A percentile compares a stretch with the other conserved stretches of the same genome.
These are phyloP conservation scores for Fusarium robinianum DNA, from an alignment of 2,329 filamentous ascomycete genomes.

Conservation along the genomic window DNA sequence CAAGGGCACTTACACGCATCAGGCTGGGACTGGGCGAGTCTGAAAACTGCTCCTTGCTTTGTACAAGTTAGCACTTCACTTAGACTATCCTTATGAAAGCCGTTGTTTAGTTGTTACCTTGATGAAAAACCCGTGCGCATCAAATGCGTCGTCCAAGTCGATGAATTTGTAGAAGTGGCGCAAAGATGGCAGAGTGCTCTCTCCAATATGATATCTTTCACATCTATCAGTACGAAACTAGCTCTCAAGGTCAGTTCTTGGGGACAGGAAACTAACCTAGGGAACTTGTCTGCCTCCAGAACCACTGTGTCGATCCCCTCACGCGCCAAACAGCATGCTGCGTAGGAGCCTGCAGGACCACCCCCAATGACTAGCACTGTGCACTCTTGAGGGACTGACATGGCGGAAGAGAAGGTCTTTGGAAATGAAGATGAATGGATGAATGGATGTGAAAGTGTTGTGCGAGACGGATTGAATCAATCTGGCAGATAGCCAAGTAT, in stretches of 20 bases:
- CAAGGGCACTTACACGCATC: conserved; percentile 3
- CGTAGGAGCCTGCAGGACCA: conserved; percentile 52
- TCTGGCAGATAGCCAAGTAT: too few species aligned
- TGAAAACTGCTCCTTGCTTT: not conserved
- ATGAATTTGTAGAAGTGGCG: conserved; percentile 7
- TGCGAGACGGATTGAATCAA: too few species aligned
- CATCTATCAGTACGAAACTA: too few species aligned
- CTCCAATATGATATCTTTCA: conserved; percentile 34
- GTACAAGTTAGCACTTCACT: not conserved
- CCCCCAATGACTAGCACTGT: conserved; percentile 49
- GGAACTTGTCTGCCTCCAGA: conserved; percentile 49
- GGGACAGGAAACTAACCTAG: not conserved
- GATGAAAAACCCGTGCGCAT: conserved; percentile 2
- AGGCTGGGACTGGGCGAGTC: not conserved
- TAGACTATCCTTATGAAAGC: not conserved
- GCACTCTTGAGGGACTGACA: conserved; percentile 2
- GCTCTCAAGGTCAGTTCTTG: too few species aligned
- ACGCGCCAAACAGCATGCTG: conserved; percentile 48
- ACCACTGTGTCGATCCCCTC: conserved; percentile 51
- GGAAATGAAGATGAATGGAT: too few species aligned
- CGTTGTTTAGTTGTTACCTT: not conserved
- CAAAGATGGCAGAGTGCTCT: conserved; percentile 8
- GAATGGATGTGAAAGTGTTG: too few species aligned
- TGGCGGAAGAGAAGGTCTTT: too few species aligned
- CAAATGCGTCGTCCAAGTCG: conserved; percentile 5